Evolutionary conservation across 2,329 filamentous ascomycete genomes (phyloP).

Genomic region (Xenosphaeropsis pyriputrescens): DNA sequence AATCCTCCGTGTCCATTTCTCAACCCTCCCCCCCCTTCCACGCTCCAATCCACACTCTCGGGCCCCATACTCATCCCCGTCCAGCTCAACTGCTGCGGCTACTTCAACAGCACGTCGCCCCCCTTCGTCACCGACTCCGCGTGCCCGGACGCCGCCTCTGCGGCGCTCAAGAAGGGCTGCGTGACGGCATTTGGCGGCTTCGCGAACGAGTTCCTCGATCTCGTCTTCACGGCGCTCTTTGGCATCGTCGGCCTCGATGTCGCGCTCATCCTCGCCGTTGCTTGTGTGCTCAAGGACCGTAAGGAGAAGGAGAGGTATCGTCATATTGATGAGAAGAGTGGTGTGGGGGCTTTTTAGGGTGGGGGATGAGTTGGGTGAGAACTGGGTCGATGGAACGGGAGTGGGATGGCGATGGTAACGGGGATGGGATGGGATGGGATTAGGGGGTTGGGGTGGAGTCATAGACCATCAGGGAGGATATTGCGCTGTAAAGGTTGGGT

Average conservation of each 20-base stretch:
- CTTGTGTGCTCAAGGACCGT: constrained; percentile 67
- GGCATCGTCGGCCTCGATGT: constrained; percentile 60
- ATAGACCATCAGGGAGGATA: no score
- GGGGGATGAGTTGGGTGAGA: no score
- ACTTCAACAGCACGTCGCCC: constrained; percentile 55
- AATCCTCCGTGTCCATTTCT: no score
- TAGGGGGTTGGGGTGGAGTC: no score
- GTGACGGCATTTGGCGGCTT: constrained; percentile 51
- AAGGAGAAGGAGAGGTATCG: constrained; percentile 68
- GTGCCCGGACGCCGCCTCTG: constrained; percentile 56
- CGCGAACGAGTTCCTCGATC: constrained; percentile 56
- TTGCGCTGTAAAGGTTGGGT: no score
- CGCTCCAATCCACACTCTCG: no score
- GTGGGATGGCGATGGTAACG: no score
- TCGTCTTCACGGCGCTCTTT: constrained; percentile 67
- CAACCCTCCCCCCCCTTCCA: no score
- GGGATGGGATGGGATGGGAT: no score
- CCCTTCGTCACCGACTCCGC: constrained; percentile 55
- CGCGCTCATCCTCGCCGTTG: constrained; percentile 53
- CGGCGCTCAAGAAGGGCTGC: constrained; percentile 57
- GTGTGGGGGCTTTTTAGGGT: constrained; percentile 34
- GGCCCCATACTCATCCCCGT: no score
- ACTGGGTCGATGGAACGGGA: no score
- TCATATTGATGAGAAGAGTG: constrained; percentile 68
- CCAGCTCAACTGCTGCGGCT: constrained; percentile 71